Base-by-base conservation (phyloP, 2,329 filamentous ascomycete genomes). In the Cladosporium sp. region DNA sequence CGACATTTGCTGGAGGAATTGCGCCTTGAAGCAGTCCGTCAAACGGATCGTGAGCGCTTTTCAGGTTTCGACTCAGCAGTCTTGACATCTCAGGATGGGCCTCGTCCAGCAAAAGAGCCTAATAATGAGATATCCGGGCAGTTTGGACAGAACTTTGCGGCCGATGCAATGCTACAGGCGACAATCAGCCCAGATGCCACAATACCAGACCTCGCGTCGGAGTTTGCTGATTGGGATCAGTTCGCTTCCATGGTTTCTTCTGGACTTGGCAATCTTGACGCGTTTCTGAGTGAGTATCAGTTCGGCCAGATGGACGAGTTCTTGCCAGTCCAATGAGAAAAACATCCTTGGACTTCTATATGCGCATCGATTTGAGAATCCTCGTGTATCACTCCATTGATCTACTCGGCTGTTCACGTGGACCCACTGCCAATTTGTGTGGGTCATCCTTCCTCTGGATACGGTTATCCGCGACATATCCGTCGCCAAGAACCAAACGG, bases 1-100 rank as follows among this genome's bases (percentile, higher is more conserved):
- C n/a, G 58, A 16, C 37, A 46, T 29, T 28, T 61, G 18, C 58
- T 61, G 7, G 58, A 61, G 7, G 58, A 61, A 8, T 28, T 61
- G 10, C 58, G 58, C 14, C 55, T 35, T 40, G 55, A 58, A 89
- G 83, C 91, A 95, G n/a, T 46, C 40, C 40, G 40, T 46, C 40
- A 46, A 12, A 46, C n/a, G 7, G 40, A 11, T 21, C 40, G 2
- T 23, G 40, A 21, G n/a, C 40, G n/a, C 3, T 21, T 21, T 10
- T 7, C 40, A 16, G 5, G 2, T 21, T 4, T 44, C n/a, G 10
- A 46, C n/a, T 23, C n/a, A 21, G 10, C 40, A 46, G n/a, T 23
- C n/a, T n/a, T 11, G 1, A 10, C 40, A 3, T 10, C 40, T 5
- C 40, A 44, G 18, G 5, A n/a, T 44, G 40, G 8, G 2, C 40